Evolutionary conservation across 78 protist species (phyloP), one percentile per base, ranked within the genome.

Genomic region (Dictyostelium citrinum): DNA sequence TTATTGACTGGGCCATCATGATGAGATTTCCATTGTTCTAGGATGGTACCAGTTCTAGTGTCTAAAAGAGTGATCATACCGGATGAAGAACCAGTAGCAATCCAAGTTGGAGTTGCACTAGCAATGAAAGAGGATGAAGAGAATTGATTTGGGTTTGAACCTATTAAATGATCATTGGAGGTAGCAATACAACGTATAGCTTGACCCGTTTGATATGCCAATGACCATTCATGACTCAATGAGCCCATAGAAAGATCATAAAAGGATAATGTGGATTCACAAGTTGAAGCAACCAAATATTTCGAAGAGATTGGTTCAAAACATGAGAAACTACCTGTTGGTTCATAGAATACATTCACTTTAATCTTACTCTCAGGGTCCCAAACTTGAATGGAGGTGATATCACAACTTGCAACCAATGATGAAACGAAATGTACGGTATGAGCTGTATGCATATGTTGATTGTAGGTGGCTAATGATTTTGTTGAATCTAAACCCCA

Each of bases 321-420:
- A n/a, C 93, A 78, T 7, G 81, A 35, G 70, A 78, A 72, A 49
- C 31, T 78, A 45, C 93, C 93, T 10, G 64, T 78, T 61, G 93
- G 93, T 46, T 88, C 93, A 78, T 33, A 24, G 41, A 88, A 88
- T 39, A 68, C 33, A 33, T 88, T 58, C 0, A 88, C 93, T 5
- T 33, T 58, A 2, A 88, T 76, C 27, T 88, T 88, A 24, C 85
- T 78, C 37, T 88, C 93, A 1, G 93, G 82, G n/a, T 88, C 93
- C 93, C 93, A 88, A 41, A 84, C 91, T 20, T 88, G 93, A 67
- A 88, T 77, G 1, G 75, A 46, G 5, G 84, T 88, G 0, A 43
- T 61, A 67, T 88, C 93, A 45, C 93, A 88, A 60, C 79, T 61
- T 24, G 93, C 93, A 27, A 88, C 85, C 75, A 88, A 46, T 1